Evolutionary conservation across 2,329 filamentous ascomycete genomes (phyloP), one percentile per base, ranked within the genome.

Genomic region (Aureobasidium sp.): DNA sequence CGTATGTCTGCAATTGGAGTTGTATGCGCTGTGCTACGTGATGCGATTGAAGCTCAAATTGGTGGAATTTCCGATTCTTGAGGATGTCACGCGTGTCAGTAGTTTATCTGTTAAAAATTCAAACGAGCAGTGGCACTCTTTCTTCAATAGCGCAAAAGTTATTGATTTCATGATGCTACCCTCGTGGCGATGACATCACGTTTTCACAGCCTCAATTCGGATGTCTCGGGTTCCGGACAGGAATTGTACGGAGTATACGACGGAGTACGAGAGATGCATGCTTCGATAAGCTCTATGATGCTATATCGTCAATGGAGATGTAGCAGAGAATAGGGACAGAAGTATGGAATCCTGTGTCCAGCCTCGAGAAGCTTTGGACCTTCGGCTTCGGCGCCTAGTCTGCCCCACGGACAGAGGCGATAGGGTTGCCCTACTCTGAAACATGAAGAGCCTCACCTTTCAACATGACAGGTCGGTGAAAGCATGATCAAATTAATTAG

Each of bases 151-250:
- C 26, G 37, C 39, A 36, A 34, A 17, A 10, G 5, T 46, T 55
- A 42, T 55, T 42, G 53, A 56, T 44, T 56, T 41, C 53, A 42
- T 56, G 39, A 46, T 56, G 27, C 55, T 20, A 58, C 55, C 55
- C 26, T 58, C 42, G 55, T 58, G 41, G 55, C 55, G 13, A 58
- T 58, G 55, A 58, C 55, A 58, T 58, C 55, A 58, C 29, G 53
- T 37, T 23, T 47, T 56, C 52, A 56, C 50, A 56, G 52, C 52
- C 52, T 56, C 26, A 29, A 37, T 55, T n/a, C 52, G 52, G 52
- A 56, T 34, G 52, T 15, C 39, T 32, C 52, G 52, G 52, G 26
- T 17, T 44, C 39, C 39, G 52, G 52, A 32, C 2, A 26, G n/a
- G 9, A 7, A n/a, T 1, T 23, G n/a, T 23, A 23, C 52, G 2